phyloP scores from a whole-genome alignment of 768 basidiomycete genomes.

The Rhizopogon vinicolor region DNA sequence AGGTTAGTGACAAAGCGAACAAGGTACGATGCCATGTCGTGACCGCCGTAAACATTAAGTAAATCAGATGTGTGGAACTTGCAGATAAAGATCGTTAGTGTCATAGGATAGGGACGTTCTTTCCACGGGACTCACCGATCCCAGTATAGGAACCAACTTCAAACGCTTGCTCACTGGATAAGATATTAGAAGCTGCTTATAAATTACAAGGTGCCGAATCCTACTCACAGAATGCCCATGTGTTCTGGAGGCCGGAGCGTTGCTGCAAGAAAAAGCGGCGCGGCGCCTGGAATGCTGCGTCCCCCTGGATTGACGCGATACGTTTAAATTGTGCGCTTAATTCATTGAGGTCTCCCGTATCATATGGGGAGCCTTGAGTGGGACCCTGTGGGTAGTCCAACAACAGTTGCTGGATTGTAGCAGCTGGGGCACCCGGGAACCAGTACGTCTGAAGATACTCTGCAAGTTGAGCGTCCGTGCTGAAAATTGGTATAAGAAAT shows the following conservation, averaged over 20 bases:
- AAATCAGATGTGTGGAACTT: conserved; percentile 37
- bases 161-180: conserved; percentile 40
- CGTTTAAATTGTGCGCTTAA: conserved; percentile 48
- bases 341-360: conserved; percentile 39
- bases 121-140: conserved; percentile 31
- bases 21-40: too few species aligned
- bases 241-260: conserved; percentile 32
- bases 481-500: background rate
- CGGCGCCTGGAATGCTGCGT: conserved; percentile 46
- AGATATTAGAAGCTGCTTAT: background rate
- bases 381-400: conserved; percentile 33
- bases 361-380: conserved; percentile 49
- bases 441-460: conserved; percentile 25
- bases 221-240: conserved; percentile 28
- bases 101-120: background rate
- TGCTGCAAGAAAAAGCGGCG: conserved; percentile 41
- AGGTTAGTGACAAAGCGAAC: too few species aligned
- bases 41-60: too few species aligned
- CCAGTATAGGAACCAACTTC: conserved; percentile 39
- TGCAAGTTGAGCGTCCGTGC: conserved; percentile 20
- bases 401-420: conserved; percentile 22
- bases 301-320: conserved; percentile 45
- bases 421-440: conserved; percentile 20
- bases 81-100: background rate
- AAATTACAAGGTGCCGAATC: background rate